Evolutionary conservation across 1,284 basidiomycete genomes (phyloP).

Genomic region (Naganishia sp.): DNA sequence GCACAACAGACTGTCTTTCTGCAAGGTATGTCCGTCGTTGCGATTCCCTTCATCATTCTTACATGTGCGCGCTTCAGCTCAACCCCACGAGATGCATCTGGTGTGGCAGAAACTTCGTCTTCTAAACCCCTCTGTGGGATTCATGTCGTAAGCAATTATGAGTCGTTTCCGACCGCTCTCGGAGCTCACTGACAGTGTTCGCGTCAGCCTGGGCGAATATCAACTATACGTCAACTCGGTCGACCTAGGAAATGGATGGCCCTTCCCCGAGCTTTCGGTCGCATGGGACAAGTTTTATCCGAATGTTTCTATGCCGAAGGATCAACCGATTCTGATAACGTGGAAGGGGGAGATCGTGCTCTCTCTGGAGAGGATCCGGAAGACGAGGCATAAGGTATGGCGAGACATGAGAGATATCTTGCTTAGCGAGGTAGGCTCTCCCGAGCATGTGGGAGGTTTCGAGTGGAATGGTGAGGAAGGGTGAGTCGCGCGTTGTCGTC

Average conservation of each 20-base stretch:
- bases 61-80: not conserved
- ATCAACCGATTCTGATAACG: not conserved
- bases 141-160: not conserved
- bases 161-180: too few species aligned
- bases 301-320: not conserved
- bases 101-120: not conserved
- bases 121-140: not conserved
- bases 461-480: conserved; percentile 23
- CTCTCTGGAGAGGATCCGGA: conserved; percentile 1
- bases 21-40: not conserved
- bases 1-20: conserved; percentile 18
- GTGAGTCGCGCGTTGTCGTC: not conserved
- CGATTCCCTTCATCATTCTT: not conserved
- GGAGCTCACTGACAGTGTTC: too few species aligned
- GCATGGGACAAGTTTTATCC: conserved; percentile 14
- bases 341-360: conserved; percentile 17
- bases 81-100: not conserved
- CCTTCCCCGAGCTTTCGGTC: conserved; percentile 9
- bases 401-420: not conserved
- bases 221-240: too few species aligned
- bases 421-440: conserved; percentile 7
- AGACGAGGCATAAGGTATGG: not conserved
- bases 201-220: too few species aligned
- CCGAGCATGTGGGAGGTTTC: conserved; percentile 12
- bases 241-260: not conserved